A percentile compares a stretch with the other conserved stretches of the same genome.
Conservation (phyloP, 352 stramenopile species). For the Phytophthora chlamydospora region DNA sequence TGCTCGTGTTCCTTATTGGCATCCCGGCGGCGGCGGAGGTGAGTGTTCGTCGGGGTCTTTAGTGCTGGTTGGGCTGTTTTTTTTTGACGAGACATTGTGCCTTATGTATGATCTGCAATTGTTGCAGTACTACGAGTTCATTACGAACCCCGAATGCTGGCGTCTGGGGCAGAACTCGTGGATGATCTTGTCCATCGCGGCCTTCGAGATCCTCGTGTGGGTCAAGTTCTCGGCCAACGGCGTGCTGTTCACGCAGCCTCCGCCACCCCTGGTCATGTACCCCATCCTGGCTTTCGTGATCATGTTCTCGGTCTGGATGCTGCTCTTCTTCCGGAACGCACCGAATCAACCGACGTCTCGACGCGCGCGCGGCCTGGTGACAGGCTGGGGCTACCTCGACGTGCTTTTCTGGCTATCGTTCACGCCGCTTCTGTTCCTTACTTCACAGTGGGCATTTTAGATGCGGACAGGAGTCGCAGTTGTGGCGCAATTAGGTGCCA, state of each 20-base stretch:
- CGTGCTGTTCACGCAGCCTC: constrained; percentile 63
- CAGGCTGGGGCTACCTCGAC: constrained; percentile 69
- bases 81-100: constrained; percentile 6
- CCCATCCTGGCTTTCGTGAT: constrained; percentile 65
- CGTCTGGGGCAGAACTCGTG: constrained; percentile 84
- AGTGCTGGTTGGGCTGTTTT: not conserved
- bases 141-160: constrained; percentile 77
- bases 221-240: constrained; percentile 77
- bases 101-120: not conserved
- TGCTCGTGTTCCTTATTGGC: constrained; percentile 81
- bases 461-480: not conserved
- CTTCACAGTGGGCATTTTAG: constrained; percentile 87
- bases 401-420: constrained; percentile 90
- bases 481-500: not conserved
- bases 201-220: constrained; percentile 84
- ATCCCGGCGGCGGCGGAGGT: constrained; percentile 84
- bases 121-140: constrained; percentile 84
- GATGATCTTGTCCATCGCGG: constrained; percentile 81
- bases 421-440: constrained; percentile 72
- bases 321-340: constrained; percentile 66
- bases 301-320: constrained; percentile 81
- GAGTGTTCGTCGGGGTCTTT: not conserved
- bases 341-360: constrained; percentile 21
- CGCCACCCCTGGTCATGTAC: constrained; percentile 57
- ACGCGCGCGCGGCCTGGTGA: constrained; percentile 31